phyloP scores from a whole-genome alignment of 2,329 filamentous ascomycete species.

The Alternaria burnsii region DNA sequence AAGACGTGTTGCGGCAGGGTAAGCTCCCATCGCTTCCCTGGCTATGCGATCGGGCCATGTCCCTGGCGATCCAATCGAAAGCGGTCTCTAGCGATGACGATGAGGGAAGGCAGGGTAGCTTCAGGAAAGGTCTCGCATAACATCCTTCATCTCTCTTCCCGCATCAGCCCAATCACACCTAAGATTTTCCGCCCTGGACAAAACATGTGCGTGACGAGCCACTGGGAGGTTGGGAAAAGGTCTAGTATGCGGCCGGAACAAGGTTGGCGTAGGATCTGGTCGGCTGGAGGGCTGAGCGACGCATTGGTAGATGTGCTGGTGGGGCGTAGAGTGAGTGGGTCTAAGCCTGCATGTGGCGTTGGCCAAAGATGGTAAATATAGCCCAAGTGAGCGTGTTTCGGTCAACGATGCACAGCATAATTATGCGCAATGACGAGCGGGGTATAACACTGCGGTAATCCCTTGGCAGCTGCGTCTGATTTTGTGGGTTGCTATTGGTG shows the following conservation, averaged over 20 bases:
- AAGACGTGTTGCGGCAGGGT: constrained; percentile 20
- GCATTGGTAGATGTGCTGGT: constrained; percentile 17
- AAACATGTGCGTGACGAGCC: neutral
- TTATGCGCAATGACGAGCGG: constrained; percentile 21
- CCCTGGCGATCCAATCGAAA: constrained; percentile 32
- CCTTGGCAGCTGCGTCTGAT: constrained; percentile 15
- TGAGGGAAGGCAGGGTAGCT: constrained; percentile 22
- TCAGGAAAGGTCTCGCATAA: constrained; percentile 10
- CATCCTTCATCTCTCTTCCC: constrained; percentile 1
- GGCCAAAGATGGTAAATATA: constrained; percentile 29
- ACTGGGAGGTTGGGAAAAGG: neutral
- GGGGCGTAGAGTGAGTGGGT: constrained; percentile 26
- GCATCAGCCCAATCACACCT: constrained; percentile 11
- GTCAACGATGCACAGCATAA: constrained; percentile 19
- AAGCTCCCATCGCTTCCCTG: constrained; percentile 27
- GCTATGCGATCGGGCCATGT: constrained; percentile 21
- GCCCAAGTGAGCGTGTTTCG: constrained; percentile 20
- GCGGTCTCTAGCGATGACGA: constrained; percentile 21
- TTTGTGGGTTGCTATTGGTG: constrained; percentile 7
- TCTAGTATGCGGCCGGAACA: neutral
- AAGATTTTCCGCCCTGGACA: neutral
- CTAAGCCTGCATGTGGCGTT: constrained; percentile 25
- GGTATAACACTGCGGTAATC: constrained; percentile 19
- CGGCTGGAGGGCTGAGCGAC: constrained; percentile 37
- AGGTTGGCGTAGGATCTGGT: constrained; percentile 16